Evolutionary conservation across 129 eudicot species (phyloP), one percentile per base, ranked within the genome.

Genomic region (Smallanthus sonchifolius): DNA sequence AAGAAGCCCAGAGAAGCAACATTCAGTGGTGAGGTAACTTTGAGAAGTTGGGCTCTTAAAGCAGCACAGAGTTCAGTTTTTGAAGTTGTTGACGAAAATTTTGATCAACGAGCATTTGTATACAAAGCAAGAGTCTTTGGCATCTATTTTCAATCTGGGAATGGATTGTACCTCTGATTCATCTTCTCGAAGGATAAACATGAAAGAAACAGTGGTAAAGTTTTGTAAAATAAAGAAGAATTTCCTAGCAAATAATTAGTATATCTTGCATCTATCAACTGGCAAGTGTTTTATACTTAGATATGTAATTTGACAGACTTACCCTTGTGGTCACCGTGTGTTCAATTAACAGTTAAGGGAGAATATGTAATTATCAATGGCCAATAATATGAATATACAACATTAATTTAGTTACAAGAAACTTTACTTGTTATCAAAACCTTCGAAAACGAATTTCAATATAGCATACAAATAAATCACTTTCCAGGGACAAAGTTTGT

Each of bases 101-200:
- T 39, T 85, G 55, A 67, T 80, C 13, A 16, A 51, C 3, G 70
- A 64, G 36, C 36, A 67, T 36, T 14, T 44, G 10, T 43, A 55
- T 34, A 38, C 49, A 6, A 80, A 65, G 44, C 30, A 72, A 66
- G 81, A 80, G 38, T 72, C 83, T 30, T 8, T 67, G 38, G 52
- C 70, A 47, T 67, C 84, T 36, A 59, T 85, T 74, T 44, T 85
- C 42, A 56, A 57, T n/a, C 16, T 85, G 74, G 86, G 84, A 56
- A 37, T 76, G 77, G 42, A 62, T 51, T 79, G 81, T 71, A 72
- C 75, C 15, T 38, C 44, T 35, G 71, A 56, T 19, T 84, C 63
- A 52, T 69, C 85, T 24, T 48, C 47, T 37, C 57, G 32, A 8
- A 80, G 85, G 65, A 74, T 69, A 60, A 76, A 42, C 73, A 72